These are phyloP conservation scores for Hortaea sp. DNA, from an alignment of 2,329 filamentous ascomycete species.

Conservation along the genomic window DNA sequence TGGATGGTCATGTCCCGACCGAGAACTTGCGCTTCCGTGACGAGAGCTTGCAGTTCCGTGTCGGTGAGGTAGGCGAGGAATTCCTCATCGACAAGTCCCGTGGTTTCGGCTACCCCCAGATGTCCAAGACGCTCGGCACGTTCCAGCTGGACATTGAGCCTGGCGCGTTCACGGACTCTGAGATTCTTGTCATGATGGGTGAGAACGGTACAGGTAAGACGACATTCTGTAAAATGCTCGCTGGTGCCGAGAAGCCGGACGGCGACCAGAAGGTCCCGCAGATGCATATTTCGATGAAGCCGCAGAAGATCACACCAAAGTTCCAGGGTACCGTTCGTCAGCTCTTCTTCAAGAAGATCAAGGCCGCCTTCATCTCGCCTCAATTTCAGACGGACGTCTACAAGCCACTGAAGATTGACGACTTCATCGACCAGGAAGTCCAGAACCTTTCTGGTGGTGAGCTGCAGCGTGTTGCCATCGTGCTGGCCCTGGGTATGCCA, in stretches of 20 bases:
- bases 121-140: constrained; percentile 85
- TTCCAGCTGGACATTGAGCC: constrained; percentile 76
- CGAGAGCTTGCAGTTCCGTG: constrained; percentile 90
- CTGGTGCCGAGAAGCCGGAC: constrained; percentile 87
- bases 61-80: constrained; percentile 81
- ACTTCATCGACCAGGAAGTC: constrained; percentile 99
- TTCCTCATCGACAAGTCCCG: constrained; percentile 75
- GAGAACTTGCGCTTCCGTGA: constrained; percentile 98
- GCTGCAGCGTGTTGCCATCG: constrained; percentile 97
- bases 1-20: constrained; percentile 94
- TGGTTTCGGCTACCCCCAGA: constrained; percentile 75
- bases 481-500: constrained; percentile 87
- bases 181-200: constrained; percentile 99
- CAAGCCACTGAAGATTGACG: constrained; percentile 97
- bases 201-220: constrained; percentile 99
- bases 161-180: constrained; percentile 90
- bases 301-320: constrained; percentile 97
- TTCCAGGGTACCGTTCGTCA: constrained; percentile 95
- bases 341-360: constrained; percentile 99
- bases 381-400: constrained; percentile 99
- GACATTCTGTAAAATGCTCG: constrained; percentile 93
- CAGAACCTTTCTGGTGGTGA: constrained; percentile 99
- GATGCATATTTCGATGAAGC: constrained; percentile 99
- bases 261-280: constrained; percentile 66
- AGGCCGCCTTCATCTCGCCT: constrained; percentile 86